Base-by-base conservation (phyloP, 1,284 basidiomycete genomes). In the Bjerkandera adusta region DNA sequence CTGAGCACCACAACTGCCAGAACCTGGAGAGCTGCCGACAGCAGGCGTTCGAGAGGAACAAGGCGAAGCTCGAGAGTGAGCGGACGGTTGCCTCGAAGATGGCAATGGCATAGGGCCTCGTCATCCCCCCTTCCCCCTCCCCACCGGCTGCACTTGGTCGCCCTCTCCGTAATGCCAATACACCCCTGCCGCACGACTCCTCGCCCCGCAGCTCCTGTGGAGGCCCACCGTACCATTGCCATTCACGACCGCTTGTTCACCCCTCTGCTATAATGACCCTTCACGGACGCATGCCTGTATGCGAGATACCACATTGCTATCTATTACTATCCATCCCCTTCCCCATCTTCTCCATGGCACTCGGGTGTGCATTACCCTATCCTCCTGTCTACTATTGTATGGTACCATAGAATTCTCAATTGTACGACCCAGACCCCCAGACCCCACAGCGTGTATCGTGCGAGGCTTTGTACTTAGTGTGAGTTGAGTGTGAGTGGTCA, bases 51-150 rank as follows among this genome's bases (percentile, higher is more conserved):
- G 81, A 90, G 57, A 77, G 80, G 61, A 92, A 92, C 73, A 91
- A 92, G 79, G 76, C 73, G 46, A 89, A 89, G 71, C 71, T 92
- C 50, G 89, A 91, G 74, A 81, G 81, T 56, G 89, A 92, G 69
- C 80, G 85, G 66, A 92, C 89, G n/a, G 83, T 89, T 26, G 83
- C 84, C 29, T 72, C 83, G 60, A 92, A 92, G 82, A 83, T 92
- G 76, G 81, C 84, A 49, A 83, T 80, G 42, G 85, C 84, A 65
- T 91, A 72, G 74, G 40, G 34, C 40, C 45, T 21, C 37, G 20
- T 41, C 36, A 5, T 36, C 43, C 22, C 54, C 46, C 45, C 51
- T 49, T 35, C 43, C 32, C 40, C 48, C 37, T 35, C 43, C 43
- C 26, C 33, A 18, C 44, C 27, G 7, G 21, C 38, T 20, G 21